Percentiles rank a stretch among this genome's conserved stretches.
phyloP scores from a whole-genome alignment of 495 filamentous ascomycete species.

The Oidiodendron maius region DNA sequence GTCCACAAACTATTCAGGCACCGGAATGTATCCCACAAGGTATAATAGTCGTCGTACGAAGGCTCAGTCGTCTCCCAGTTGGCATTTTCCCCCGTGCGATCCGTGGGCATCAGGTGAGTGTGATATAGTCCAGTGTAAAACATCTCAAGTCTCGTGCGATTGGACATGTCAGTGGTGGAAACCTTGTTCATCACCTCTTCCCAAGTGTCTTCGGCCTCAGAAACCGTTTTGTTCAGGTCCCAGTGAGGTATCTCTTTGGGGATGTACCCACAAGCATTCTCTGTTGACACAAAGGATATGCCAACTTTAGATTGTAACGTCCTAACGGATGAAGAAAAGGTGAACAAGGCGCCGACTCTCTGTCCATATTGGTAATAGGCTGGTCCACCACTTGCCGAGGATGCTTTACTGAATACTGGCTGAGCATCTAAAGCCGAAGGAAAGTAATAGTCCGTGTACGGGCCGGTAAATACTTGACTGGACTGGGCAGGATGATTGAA shows the following conservation, averaged over 20 bases:
- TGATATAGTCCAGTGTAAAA: conserved; percentile 38
- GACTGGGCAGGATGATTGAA: conserved; percentile 29
- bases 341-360: conserved; percentile 1
- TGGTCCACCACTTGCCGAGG: background rate
- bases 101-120: conserved; percentile 64
- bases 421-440: background rate
- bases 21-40: conserved; percentile 65
- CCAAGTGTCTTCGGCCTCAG: background rate
- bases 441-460: conserved; percentile 18
- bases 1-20: conserved; percentile 64
- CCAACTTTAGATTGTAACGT: conserved; percentile 4
- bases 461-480: conserved; percentile 33
- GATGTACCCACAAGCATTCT: conserved; percentile 4
- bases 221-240: background rate
- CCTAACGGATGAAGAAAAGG: background rate
- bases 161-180: background rate
- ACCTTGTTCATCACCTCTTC: conserved; percentile 7
- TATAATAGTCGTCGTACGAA: conserved; percentile 66
- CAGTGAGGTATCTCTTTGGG: conserved; percentile 2
- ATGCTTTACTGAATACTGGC: background rate
- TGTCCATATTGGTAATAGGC: background rate
- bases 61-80: conserved; percentile 66
- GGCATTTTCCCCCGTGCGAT: conserved; percentile 76
- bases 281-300: conserved; percentile 1
- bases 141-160: conserved; percentile 5